Conservation (phyloP, 768 basidiomycete genomes). For the Tremella yokohamensis region DNA sequence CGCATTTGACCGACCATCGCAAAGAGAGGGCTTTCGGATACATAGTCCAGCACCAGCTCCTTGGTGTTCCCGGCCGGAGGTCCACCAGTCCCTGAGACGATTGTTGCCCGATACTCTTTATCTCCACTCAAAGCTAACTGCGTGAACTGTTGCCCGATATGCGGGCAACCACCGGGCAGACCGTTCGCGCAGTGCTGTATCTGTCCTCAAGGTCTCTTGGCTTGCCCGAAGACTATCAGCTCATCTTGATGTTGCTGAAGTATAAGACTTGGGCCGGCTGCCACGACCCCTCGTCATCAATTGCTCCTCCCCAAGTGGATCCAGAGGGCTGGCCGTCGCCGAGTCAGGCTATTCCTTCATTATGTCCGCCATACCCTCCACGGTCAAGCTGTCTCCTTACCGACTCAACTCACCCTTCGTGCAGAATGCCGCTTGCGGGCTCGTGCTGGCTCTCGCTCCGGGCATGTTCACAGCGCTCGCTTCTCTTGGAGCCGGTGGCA, state of each 20-base stretch:
- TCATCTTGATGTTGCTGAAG: not conserved
- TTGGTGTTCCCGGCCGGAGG: no score
- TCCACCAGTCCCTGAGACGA: not conserved
- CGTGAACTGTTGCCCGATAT: not conserved
- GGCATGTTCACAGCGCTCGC: slow-evolving; percentile 9
- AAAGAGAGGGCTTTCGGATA: no score
- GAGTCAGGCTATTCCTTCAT: not conserved
- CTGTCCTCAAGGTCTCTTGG: not conserved
- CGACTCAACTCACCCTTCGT: slow-evolving; percentile 7
- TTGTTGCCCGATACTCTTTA: no score
- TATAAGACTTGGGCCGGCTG: not conserved
- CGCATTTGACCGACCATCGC: no score
- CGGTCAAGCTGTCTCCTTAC: slow-evolving; percentile 5
- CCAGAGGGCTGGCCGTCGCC: no score
- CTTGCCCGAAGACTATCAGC: not conserved
- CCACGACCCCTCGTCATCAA: not conserved
- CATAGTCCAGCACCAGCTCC: no score
- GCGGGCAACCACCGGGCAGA: not conserved
- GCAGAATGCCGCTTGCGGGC: slow-evolving; percentile 5
- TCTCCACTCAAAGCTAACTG: not conserved
- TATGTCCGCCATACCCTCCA: not conserved
- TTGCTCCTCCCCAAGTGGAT: not conserved
- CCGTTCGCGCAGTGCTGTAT: not conserved
- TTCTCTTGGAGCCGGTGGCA: slow-evolving; percentile 6
- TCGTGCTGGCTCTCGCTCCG: slow-evolving; percentile 4